Conservation (phyloP, 441 rosid species). For the Hura crepitans region DNA sequence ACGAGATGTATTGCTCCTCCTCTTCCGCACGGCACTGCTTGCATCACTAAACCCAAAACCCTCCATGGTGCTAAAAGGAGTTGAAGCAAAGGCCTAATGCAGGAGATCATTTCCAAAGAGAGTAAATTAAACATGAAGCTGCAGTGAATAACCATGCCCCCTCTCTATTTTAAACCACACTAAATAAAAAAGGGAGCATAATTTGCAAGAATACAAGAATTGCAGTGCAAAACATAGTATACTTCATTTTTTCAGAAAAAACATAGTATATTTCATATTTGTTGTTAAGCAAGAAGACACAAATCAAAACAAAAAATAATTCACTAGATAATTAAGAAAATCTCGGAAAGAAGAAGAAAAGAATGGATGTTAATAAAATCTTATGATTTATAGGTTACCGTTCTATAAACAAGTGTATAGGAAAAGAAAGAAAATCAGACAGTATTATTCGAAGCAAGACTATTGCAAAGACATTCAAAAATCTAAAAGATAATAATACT, state of each 20-base stretch:
- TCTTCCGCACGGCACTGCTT: constrained; percentile 61
- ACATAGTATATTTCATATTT: too few relatives aligned
- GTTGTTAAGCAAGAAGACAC: too few relatives aligned
- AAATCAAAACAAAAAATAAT: neutral
- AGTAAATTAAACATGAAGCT: neutral
- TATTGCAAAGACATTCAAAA: neutral
- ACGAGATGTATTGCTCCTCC: constrained; percentile 59
- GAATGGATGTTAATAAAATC: neutral
- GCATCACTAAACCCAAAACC: constrained; percentile 56
- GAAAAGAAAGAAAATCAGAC: neutral
- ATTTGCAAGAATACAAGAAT: neutral
- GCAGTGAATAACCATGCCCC: neutral
- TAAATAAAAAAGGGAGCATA: neutral
- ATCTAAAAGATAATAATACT: neutral
- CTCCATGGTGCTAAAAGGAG: constrained; percentile 38
- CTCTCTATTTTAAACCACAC: neutral
- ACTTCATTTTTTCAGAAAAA: too few relatives aligned
- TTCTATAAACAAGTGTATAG: too few relatives aligned
- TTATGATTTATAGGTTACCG: neutral
- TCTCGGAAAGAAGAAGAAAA: neutral
- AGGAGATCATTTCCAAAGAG: constrained; percentile 14
- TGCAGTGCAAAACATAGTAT: neutral
- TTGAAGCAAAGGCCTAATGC: constrained; percentile 19
- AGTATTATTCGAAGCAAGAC: neutral
- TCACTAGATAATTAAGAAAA: neutral